phyloP scores from a whole-genome alignment of 805 yeast genomes.

The Yamadazyma phyllophila region DNA sequence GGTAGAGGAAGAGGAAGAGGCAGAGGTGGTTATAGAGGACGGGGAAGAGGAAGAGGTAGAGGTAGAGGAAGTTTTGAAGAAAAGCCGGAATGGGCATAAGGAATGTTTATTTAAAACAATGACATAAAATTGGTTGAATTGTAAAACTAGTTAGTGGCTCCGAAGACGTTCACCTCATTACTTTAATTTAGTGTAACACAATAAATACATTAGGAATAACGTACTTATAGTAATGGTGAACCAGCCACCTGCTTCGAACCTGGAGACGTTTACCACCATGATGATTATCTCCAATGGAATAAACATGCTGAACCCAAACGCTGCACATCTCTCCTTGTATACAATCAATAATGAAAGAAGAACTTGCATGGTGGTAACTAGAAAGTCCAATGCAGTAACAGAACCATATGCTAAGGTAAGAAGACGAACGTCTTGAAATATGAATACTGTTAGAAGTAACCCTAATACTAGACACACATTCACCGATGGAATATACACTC shows the following conservation, averaged over 20 bases:
- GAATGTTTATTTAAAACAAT: no score
- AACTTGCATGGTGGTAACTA: constrained; percentile 50
- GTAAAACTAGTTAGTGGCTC: no score
- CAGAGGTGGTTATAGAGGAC: constrained; percentile 18
- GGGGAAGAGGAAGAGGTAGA: constrained; percentile 19
- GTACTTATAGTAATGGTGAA: constrained; percentile 50
- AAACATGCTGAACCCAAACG: constrained; percentile 37
- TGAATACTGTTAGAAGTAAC: constrained; percentile 50
- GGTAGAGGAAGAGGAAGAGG: constrained; percentile 20
- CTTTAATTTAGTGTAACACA: neutral
- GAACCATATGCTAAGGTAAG: constrained; percentile 63
- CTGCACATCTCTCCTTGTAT: constrained; percentile 33
- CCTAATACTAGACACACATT: constrained; percentile 52
- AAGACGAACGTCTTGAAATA: constrained; percentile 46
- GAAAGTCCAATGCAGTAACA: constrained; percentile 55
- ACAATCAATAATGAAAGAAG: constrained; percentile 45
- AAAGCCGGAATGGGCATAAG: constrained; percentile 33
- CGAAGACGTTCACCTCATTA: no score
- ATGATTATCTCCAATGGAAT: constrained; percentile 47
- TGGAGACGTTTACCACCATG: constrained; percentile 48
- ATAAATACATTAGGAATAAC: constrained; percentile 25
- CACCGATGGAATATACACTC: constrained; percentile 51
- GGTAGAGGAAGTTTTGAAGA: constrained; percentile 21
- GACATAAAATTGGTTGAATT: no score
- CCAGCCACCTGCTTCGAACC: constrained; percentile 63